phyloP scores from a whole-genome alignment of 106 monocot species.

The Acorus gramineus region DNA sequence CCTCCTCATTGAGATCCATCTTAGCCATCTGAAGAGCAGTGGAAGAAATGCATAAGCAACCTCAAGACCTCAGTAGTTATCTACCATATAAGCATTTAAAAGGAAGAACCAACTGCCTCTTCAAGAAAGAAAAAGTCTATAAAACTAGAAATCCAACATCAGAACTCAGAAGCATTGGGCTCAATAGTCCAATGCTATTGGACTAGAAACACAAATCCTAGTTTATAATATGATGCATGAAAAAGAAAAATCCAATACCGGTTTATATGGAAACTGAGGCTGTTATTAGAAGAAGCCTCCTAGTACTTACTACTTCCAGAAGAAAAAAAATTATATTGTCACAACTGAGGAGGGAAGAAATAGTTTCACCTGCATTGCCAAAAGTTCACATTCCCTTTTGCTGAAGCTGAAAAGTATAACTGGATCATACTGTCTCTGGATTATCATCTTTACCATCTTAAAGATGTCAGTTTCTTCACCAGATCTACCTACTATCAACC shows the following conservation, averaged over 20 bases:
- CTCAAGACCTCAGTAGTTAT: background rate
- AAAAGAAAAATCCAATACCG: too few species aligned
- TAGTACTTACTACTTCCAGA: conserved; percentile 70
- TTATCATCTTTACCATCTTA: conserved; percentile 98
- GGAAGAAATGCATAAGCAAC: background rate
- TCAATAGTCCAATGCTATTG: too few species aligned
- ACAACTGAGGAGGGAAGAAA: background rate
- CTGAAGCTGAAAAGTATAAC: conserved; percentile 97
- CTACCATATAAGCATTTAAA: background rate
- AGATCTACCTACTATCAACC: conserved; percentile 32
- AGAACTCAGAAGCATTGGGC: too few species aligned
- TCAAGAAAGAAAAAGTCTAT: too few species aligned
- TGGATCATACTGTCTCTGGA: conserved; percentile 84
- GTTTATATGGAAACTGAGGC: too few species aligned
- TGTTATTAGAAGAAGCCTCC: too few species aligned
- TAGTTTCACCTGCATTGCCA: conserved; percentile 85
- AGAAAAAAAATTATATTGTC: conserved; percentile 67
- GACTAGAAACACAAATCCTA: background rate
- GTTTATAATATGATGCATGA: background rate
- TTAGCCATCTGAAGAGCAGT: conserved; percentile 74
- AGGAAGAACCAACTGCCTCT: too few species aligned
- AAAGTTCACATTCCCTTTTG: conserved; percentile 94
- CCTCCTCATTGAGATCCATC: conserved; percentile 90
- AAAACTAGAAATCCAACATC: too few species aligned
- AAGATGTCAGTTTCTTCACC: conserved; percentile 90